Evolutionary conservation across 75 land plant species (phyloP).

Genomic region (Larix kaempferi): DNA sequence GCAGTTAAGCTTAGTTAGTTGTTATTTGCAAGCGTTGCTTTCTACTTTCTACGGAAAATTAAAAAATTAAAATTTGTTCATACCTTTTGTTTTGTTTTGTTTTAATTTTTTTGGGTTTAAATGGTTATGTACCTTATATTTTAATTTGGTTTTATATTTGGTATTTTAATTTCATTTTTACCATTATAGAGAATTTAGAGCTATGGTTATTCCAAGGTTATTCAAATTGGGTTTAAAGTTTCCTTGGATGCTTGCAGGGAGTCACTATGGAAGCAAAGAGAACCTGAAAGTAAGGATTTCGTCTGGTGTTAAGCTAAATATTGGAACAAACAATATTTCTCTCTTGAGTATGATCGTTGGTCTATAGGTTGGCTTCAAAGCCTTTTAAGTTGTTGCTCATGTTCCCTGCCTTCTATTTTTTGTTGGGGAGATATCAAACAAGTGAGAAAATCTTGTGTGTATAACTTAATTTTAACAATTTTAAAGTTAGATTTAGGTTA

Average conservation of each 20-base stretch:
- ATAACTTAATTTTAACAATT: neutral
- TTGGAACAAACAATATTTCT: slow-evolving; percentile 26
- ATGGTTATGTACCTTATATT: too few relatives aligned
- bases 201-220: neutral
- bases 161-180: too few relatives aligned
- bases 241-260: neutral
- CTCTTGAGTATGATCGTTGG: slow-evolving; percentile 39
- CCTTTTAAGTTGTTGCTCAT: neutral
- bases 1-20: too few relatives aligned
- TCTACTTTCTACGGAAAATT: too few relatives aligned
- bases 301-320: slow-evolving; percentile 15
- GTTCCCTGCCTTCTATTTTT: neutral
- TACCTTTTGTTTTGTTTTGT: too few relatives aligned
- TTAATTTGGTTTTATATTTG: too few relatives aligned
- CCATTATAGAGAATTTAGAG: neutral
- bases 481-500: neutral
- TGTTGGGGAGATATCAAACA: neutral
- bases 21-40: too few relatives aligned
- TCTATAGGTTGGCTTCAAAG: slow-evolving; percentile 25
- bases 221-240: neutral
- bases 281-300: slow-evolving; percentile 11
- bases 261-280: slow-evolving; percentile 1
- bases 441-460: neutral
- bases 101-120: too few relatives aligned
- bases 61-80: too few relatives aligned